Evolutionary conservation across 225 moss, liverwort and hornwort genomes (phyloP).

Genomic region (Lunularia cruciata): DNA sequence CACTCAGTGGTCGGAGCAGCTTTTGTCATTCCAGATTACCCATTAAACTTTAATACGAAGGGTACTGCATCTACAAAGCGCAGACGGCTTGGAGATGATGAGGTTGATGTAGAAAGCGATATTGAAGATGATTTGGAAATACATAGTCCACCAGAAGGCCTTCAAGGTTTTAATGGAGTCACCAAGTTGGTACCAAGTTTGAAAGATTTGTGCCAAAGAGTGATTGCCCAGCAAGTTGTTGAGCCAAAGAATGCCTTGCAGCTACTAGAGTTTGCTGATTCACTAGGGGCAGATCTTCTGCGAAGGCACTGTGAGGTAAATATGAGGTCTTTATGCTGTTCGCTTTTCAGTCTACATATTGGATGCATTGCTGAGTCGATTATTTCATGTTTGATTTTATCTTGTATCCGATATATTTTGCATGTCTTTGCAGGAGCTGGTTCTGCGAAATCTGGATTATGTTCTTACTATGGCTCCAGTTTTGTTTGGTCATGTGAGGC

Average conservation of each 20-base stretch:
- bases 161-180: background rate
- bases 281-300: conserved; percentile 81
- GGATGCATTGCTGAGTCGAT: no score
- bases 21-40: conserved; percentile 68
- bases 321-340: background rate
- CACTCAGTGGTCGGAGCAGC: conserved; percentile 84
- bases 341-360: background rate
- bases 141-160: conserved; percentile 26
- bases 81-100: conserved; percentile 46
- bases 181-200: conserved; percentile 64
- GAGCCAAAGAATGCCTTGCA: conserved; percentile 94
- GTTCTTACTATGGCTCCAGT: conserved; percentile 84
- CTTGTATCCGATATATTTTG: no score
- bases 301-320: conserved; percentile 88
- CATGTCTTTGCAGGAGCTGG: conserved; percentile 56
- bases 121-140: conserved; percentile 51
- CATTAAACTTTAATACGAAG: conserved; percentile 39
- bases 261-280: conserved; percentile 90
- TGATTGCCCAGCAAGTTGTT: conserved; percentile 67
- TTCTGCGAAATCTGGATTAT: conserved; percentile 80
- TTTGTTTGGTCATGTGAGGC: conserved; percentile 67
- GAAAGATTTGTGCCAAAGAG: conserved; percentile 84
- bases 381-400: no score
- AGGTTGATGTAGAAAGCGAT: conserved; percentile 52
- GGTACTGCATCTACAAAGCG: conserved; percentile 31